Percentiles rank a stretch among this genome's conserved stretches.
Evolutionary conservation across 805 yeast species (phyloP).

Genomic region (Huiozyma sinensis): DNA sequence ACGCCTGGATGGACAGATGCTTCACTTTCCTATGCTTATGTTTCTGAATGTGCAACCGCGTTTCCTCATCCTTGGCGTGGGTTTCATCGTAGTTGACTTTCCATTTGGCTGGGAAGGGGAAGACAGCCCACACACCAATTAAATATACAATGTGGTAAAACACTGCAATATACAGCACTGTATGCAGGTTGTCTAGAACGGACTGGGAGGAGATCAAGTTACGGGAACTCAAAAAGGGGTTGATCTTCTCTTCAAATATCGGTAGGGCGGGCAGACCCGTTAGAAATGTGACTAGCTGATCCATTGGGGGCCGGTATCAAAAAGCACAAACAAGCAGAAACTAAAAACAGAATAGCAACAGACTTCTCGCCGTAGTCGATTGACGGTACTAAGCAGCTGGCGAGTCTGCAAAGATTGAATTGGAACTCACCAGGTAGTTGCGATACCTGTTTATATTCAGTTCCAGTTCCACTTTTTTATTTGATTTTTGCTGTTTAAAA

Average conservation of each 20-base stretch:
- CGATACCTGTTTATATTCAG: too few species aligned
- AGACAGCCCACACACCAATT: conserved; percentile 18
- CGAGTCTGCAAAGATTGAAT: too few species aligned
- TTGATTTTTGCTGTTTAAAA: too few species aligned
- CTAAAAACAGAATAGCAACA: too few species aligned
- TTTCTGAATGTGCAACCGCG: conserved; percentile 3
- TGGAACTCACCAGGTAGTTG: too few species aligned
- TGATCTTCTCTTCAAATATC: conserved; percentile 6
- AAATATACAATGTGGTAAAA: conserved; percentile 24
- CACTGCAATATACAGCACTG: conserved; percentile 20
- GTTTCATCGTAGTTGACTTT: conserved; percentile 7
- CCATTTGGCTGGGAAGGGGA: conserved; percentile 18
- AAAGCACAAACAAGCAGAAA: too few species aligned
- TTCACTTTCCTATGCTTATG: conserved; percentile 7
- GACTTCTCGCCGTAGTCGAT: too few species aligned
- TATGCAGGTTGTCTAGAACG: conserved; percentile 20
- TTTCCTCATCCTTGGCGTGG: conserved; percentile 4
- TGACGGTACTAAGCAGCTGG: too few species aligned
- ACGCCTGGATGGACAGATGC: conserved; percentile 18
- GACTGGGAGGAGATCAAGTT: conserved; percentile 13
- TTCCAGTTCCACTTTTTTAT: too few species aligned
- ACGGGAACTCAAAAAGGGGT: conserved; percentile 9
- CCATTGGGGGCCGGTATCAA: background rate
- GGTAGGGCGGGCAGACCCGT: conserved; percentile 14
- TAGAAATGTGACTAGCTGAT: conserved; percentile 7